phyloP scores from a whole-genome alignment of 441 rosid genomes.

The Isatis lusitanica region DNA sequence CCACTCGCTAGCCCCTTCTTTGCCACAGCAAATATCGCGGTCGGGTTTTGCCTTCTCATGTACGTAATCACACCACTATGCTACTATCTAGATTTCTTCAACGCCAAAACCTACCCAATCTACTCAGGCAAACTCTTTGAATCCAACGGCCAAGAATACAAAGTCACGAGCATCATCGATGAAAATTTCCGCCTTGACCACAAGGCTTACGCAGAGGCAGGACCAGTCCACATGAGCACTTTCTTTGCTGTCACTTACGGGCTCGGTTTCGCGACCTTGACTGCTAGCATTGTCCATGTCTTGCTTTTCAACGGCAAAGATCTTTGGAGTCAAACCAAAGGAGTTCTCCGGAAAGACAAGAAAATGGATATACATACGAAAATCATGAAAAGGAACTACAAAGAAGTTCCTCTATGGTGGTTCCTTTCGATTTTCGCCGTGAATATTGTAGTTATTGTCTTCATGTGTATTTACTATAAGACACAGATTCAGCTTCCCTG shows the following conservation, averaged over 20 bases:
- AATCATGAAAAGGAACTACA: conserved; percentile 63
- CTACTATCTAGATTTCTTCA: conserved; percentile 59
- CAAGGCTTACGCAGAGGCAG: conserved; percentile 45
- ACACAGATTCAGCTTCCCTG: conserved; percentile 68
- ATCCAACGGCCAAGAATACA: conserved; percentile 47
- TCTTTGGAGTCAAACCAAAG: conserved; percentile 53
- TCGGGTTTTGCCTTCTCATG: conserved; percentile 64
- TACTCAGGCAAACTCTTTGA: conserved; percentile 44
- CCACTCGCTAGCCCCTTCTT: conserved; percentile 88
- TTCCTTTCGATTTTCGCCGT: conserved; percentile 46
- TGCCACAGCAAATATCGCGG: conserved; percentile 66
- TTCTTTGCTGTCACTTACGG: conserved; percentile 81
- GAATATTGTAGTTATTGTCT: conserved; percentile 45
- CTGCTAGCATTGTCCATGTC: conserved; percentile 67
- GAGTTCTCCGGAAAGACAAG: conserved; percentile 42
- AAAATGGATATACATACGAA: conserved; percentile 68
- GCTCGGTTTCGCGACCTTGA: conserved; percentile 66
- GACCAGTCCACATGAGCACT: conserved; percentile 64
- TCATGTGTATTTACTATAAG: conserved; percentile 48
- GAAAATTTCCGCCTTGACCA: conserved; percentile 57
- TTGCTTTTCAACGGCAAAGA: conserved; percentile 69
- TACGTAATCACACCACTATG: conserved; percentile 60
- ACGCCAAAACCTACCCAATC: conserved; percentile 66
- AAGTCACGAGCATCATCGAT: conserved; percentile 49
- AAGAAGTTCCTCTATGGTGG: conserved; percentile 79